Evolutionary conservation across 352 stramenopile species (phyloP).

Genomic region (Aphanomyces astaci): DNA sequence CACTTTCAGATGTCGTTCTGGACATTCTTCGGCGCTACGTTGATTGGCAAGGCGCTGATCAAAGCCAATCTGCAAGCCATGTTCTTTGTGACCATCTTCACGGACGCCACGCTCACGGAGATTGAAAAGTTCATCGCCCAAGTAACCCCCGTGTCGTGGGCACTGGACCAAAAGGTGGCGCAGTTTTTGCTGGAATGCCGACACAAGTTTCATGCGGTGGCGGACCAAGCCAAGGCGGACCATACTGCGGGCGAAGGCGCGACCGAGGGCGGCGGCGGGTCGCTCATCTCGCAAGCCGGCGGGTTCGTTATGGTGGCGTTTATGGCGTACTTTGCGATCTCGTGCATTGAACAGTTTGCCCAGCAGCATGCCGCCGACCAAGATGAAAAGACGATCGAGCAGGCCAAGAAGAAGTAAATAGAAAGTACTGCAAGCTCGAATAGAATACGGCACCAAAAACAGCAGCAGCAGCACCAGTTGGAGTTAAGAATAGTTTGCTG

Average conservation of each 20-base stretch:
- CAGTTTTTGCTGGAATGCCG: constrained; percentile 82
- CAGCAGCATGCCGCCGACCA: constrained; percentile 84
- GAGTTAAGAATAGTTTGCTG: no score
- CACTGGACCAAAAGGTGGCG: constrained; percentile 67
- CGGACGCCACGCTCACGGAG: constrained; percentile 71
- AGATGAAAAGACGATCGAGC: constrained; percentile 69
- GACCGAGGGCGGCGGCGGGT: constrained; percentile 33
- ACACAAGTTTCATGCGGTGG: constrained; percentile 78
- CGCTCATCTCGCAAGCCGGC: constrained; percentile 69
- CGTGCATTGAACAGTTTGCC: constrained; percentile 86
- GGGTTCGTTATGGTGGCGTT: constrained; percentile 80
- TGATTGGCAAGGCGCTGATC: constrained; percentile 91
- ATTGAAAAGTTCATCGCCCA: constrained; percentile 78
- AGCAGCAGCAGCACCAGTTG: no score
- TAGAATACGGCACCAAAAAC: no score
- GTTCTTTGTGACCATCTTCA: constrained; percentile 90
- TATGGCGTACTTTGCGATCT: constrained; percentile 85
- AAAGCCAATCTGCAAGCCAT: constrained; percentile 87
- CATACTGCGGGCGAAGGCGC: constrained; percentile 35
- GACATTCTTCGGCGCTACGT: constrained; percentile 91
- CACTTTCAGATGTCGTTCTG: constrained; percentile 93
- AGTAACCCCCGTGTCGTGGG: constrained; percentile 62
- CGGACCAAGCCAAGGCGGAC: constrained; percentile 7
- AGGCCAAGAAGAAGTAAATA: constrained; percentile 26
- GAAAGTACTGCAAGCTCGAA: no score